A percentile compares a stretch with the other conserved stretches of the same genome.
Evolutionary conservation across 2,329 filamentous ascomycete species (phyloP).

Genomic region (Mycosphaerella sp.): DNA sequence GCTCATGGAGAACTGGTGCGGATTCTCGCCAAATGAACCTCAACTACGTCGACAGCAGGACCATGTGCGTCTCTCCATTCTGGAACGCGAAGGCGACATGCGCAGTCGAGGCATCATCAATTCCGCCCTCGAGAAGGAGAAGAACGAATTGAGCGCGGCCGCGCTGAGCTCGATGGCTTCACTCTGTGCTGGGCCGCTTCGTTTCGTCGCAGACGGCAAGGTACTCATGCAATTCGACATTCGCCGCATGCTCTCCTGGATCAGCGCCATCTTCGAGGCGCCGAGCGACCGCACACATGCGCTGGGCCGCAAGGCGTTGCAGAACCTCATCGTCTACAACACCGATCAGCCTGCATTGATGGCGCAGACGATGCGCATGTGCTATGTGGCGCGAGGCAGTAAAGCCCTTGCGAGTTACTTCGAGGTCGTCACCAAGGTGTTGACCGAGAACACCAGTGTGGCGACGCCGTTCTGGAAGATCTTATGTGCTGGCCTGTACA

Average conservation of each 20-base stretch:
- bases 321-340: conserved; percentile 86
- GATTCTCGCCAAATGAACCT: conserved; percentile 83
- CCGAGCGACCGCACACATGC: conserved; percentile 86
- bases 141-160: conserved; percentile 81
- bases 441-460: conserved; percentile 75
- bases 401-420: conserved; percentile 96
- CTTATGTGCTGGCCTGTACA: conserved; percentile 81
- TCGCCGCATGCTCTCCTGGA: conserved; percentile 86
- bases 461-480: conserved; percentile 85
- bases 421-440: conserved; percentile 78
- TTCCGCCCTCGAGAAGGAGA: conserved; percentile 94
- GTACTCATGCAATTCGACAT: conserved; percentile 88
- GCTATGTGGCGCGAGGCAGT: conserved; percentile 65
- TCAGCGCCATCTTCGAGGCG: conserved; percentile 89
- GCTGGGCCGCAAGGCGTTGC: conserved; percentile 80
- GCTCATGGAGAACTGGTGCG: conserved; percentile 99
- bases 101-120: conserved; percentile 72
- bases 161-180: conserved; percentile 94
- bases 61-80: conserved; percentile 75
- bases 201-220: conserved; percentile 79
- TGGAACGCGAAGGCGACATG: conserved; percentile 66
- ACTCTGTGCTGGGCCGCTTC: conserved; percentile 75
- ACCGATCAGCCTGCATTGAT: conserved; percentile 77
- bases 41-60: conserved; percentile 79
- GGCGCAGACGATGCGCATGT: conserved; percentile 84